A percentile compares a stretch with the other conserved stretches of the same genome.
phyloP scores from a whole-genome alignment of 2,329 filamentous ascomycete genomes.

The Alternaria arbusti region DNA sequence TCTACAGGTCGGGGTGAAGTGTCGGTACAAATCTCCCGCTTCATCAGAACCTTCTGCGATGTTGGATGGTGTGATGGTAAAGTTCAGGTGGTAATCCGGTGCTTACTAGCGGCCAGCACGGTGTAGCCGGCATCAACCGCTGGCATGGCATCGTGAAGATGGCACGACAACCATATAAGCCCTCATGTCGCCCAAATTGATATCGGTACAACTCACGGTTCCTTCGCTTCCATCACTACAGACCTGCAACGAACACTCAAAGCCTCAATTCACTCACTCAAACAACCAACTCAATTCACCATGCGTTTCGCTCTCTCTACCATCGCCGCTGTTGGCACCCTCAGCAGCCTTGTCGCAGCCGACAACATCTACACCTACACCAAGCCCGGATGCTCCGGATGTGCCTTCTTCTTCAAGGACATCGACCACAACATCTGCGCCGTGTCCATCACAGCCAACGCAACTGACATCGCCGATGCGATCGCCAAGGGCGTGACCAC shows the following conservation, averaged over 20 bases:
- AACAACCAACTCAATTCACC: not conserved
- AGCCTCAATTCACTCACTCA: not conserved
- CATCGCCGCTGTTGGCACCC: not conserved
- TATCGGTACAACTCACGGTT: not conserved
- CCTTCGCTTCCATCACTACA: not conserved
- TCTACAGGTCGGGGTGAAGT: no score
- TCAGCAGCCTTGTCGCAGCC: not conserved
- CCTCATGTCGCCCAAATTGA: fast-evolving
- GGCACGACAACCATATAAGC: not conserved
- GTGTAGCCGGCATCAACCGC: not conserved
- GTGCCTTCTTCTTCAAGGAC: slow-evolving; percentile 2
- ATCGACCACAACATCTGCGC: slow-evolving; percentile 7
- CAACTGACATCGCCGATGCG: not conserved
- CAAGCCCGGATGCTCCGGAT: not conserved
- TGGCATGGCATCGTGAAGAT: not conserved
- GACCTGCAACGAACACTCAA: not conserved
- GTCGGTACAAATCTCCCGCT: no score
- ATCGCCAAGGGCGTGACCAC: not conserved
- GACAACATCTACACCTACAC: slow-evolving; percentile 10
- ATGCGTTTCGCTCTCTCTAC: not conserved
- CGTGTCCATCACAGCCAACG: not conserved
- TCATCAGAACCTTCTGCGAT: no score
- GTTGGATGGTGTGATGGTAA: no score
- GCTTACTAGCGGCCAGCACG: not conserved
- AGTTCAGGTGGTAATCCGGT: not conserved